Evolutionary conservation across 768 basidiomycete genomes (phyloP).

Genomic region (Mycena filopes): DNA sequence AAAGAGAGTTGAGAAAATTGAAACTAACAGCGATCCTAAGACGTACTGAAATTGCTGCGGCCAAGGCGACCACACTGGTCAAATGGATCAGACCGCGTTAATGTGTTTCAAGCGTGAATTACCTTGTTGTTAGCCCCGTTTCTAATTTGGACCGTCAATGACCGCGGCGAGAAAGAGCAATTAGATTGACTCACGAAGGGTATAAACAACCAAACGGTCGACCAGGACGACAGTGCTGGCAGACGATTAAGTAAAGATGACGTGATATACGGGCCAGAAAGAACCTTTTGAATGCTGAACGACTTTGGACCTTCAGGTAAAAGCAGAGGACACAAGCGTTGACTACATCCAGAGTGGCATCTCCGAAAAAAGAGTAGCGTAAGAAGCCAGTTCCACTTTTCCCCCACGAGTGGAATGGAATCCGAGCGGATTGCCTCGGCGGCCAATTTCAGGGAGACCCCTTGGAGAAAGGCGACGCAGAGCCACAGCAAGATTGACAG

Average conservation of each 20-base stretch:
- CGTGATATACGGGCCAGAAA: background rate
- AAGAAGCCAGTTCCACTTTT: slow-evolving; percentile 15
- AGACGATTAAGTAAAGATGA: background rate
- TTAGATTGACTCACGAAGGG: slow-evolving; percentile 26
- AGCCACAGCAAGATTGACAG: slow-evolving; percentile 22
- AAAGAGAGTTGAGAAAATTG: background rate
- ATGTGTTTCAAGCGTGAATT: background rate
- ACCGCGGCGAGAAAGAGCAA: background rate
- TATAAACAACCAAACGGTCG: slow-evolving; percentile 25
- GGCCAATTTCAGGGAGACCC: slow-evolving; percentile 9
- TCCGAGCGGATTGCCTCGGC: slow-evolving; percentile 12
- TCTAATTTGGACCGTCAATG: slow-evolving; percentile 1
- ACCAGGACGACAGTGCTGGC: slow-evolving; percentile 17
- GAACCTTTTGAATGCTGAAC: slow-evolving; percentile 24
- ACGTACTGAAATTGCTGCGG: slow-evolving; percentile 24
- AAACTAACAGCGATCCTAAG: background rate
- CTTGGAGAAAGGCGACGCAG: slow-evolving; percentile 18
- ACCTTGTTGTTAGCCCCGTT: slow-evolving; percentile 30
- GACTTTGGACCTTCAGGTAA: slow-evolving; percentile 25
- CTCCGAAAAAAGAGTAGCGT: slow-evolving; percentile 27
- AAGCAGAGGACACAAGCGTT: slow-evolving; percentile 25
- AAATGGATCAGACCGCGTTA: background rate
- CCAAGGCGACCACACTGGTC: slow-evolving; percentile 27
- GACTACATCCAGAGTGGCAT: slow-evolving; percentile 24
- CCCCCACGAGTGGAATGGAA: slow-evolving; percentile 13